Conservation (phyloP, 352 stramenopile genomes). For the Thraustochytrium sp. region DNA sequence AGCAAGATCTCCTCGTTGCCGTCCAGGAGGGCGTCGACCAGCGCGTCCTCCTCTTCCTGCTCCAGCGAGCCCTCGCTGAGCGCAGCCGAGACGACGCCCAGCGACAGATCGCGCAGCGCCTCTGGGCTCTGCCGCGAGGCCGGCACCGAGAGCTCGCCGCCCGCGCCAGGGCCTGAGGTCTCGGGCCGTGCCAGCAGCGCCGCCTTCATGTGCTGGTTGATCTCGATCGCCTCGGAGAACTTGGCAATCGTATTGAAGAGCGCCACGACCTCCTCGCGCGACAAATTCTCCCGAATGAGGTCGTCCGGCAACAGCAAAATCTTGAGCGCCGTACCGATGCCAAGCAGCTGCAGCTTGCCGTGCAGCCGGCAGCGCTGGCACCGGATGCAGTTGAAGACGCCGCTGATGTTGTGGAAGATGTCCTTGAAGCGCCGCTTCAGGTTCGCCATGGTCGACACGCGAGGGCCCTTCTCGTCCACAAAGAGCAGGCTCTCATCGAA, state of each 20-base stretch:
- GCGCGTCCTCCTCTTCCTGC: neutral
- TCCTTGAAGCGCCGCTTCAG: constrained; percentile 47
- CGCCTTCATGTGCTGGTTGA: constrained; percentile 1
- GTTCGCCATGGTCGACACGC: constrained; percentile 18
- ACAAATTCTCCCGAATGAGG: constrained; percentile 8
- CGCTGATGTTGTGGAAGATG: constrained; percentile 95
- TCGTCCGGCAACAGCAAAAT: constrained; percentile 33
- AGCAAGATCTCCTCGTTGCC: neutral
- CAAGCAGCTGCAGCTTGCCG: constrained; percentile 94
- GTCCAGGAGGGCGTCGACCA: neutral
- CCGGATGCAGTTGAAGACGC: constrained; percentile 94
- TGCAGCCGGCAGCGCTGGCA: constrained; percentile 97
- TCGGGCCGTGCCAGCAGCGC: neutral
- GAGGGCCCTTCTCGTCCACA: constrained; percentile 39
- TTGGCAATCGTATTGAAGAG: constrained; percentile 44
- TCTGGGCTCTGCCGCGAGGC: neutral
- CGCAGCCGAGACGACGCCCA: neutral
- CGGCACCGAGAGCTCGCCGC: neutral
- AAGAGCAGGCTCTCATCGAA: constrained; percentile 77
- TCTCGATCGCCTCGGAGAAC: constrained; percentile 33
- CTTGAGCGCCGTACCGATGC: constrained; percentile 50
- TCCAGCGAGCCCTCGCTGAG: neutral
- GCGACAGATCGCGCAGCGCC: neutral
- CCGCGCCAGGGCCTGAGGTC: neutral
- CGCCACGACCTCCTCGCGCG: constrained; percentile 38